A percentile compares a stretch with the other conserved stretches of the same genome.
These are phyloP conservation scores for Monosporascus sp. DNA, from an alignment of 2,329 filamentous ascomycete species.

Conservation along the genomic window DNA sequence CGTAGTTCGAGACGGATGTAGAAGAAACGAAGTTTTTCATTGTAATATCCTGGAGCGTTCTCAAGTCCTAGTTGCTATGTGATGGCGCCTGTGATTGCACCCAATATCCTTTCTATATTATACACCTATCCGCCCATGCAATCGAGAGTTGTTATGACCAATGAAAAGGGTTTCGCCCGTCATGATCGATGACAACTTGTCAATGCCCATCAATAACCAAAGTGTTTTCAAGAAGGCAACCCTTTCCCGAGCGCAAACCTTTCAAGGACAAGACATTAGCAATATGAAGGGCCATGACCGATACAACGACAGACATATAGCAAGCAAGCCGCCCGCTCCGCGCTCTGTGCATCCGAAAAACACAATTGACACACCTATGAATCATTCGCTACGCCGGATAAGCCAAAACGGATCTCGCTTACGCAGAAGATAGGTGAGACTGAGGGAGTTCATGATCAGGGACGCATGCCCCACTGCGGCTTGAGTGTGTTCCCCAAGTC, in stretches of 20 bases:
- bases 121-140: background rate
- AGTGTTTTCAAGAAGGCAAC: background rate
- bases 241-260: background rate
- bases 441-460: constrained; percentile 18
- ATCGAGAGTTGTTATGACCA: background rate
- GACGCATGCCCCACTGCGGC: constrained; percentile 52
- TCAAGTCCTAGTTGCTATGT: background rate
- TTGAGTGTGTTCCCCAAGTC: constrained; percentile 58
- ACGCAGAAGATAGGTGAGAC: background rate
- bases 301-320: background rate
- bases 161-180: background rate
- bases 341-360: background rate
- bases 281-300: background rate
- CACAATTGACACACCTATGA: background rate
- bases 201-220: background rate
- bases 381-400: background rate
- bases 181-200: background rate
- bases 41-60: background rate
- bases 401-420: background rate
- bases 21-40: background rate
- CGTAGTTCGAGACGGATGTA: no score
- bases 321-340: background rate
- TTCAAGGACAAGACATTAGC: background rate
- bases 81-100: background rate
- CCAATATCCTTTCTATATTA: background rate